Evolutionary conservation across 768 basidiomycete species (phyloP).

Genomic region (Neoboletus subvelutipes): DNA sequence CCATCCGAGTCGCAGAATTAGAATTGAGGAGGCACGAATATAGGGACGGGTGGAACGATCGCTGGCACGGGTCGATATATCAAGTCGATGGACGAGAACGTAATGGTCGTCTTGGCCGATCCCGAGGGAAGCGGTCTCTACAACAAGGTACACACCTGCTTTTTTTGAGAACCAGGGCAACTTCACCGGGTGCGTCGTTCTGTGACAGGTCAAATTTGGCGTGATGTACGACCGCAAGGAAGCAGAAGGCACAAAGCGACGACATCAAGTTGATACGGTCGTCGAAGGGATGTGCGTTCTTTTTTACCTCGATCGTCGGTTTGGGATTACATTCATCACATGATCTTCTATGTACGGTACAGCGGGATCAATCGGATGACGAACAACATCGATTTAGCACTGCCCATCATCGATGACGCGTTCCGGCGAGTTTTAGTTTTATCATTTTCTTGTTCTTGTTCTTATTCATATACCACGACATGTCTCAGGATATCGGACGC

Average conservation of each 20-base stretch:
- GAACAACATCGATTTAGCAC: conserved; percentile 81
- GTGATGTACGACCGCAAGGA: conserved; percentile 96
- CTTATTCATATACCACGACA: neutral
- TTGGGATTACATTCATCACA: neutral
- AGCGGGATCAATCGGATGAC: conserved; percentile 95
- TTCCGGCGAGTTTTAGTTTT: conserved; percentile 56
- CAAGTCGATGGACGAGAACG: conserved; percentile 65
- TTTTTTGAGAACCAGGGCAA: neutral
- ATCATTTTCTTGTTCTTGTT: neutral
- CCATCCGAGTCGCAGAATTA: neutral
- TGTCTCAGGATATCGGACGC: conserved; percentile 76
- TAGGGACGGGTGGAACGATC: conserved; percentile 95
- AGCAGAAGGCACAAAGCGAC: conserved; percentile 87
- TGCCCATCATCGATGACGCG: conserved; percentile 86
- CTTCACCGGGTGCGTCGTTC: neutral
- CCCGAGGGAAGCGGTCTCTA: conserved; percentile 94
- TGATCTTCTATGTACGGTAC: neutral
- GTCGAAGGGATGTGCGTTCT: conserved; percentile 81
- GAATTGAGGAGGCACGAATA: neutral
- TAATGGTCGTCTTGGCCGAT: conserved; percentile 79
- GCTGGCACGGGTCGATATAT: conserved; percentile 81
- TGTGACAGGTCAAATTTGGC: conserved; percentile 71
- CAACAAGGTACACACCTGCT: conserved; percentile 64
- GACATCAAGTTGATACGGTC: conserved; percentile 94
- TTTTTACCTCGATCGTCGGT: neutral